Evolutionary conservation across 2,329 filamentous ascomycete species (phyloP).

Genomic region (Epichloe sp.): DNA sequence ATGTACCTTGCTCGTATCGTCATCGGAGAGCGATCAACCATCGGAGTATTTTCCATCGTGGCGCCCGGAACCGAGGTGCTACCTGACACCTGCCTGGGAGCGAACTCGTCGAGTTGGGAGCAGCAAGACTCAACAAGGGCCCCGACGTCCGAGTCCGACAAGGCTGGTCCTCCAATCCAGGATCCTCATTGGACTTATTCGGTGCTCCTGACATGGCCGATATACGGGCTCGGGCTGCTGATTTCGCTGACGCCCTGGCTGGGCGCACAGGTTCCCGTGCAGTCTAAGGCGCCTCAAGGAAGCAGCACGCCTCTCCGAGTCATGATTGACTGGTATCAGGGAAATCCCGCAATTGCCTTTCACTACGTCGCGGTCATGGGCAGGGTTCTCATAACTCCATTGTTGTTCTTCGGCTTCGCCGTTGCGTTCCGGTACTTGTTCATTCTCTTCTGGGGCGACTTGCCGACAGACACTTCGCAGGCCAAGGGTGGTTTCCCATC

Average conservation of each 20-base stretch:
- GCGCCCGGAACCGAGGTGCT: slow-evolving; percentile 36
- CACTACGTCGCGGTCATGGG: slow-evolving; percentile 35
- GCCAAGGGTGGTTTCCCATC: slow-evolving; percentile 23
- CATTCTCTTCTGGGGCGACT: slow-evolving; percentile 24
- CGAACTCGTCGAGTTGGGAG: slow-evolving; percentile 46
- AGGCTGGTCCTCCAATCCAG: slow-evolving; percentile 25
- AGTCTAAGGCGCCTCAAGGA: slow-evolving; percentile 21
- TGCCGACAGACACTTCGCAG: slow-evolving; percentile 19
- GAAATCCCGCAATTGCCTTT: slow-evolving; percentile 29
- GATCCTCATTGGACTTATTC: slow-evolving; percentile 31
- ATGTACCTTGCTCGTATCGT: slow-evolving; percentile 41
- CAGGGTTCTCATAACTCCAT: slow-evolving; percentile 25
- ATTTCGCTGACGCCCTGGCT: slow-evolving; percentile 33
- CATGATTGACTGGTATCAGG: slow-evolving; percentile 36
- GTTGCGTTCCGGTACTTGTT: slow-evolving; percentile 27
- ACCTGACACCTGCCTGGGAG: slow-evolving; percentile 36
- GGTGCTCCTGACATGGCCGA: slow-evolving; percentile 28
- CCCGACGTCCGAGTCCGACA: slow-evolving; percentile 28
- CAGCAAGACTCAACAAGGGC: slow-evolving; percentile 22
- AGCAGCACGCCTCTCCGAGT: slow-evolving; percentile 23
- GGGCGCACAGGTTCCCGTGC: slow-evolving; percentile 29
- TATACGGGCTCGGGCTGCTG: slow-evolving; percentile 25
- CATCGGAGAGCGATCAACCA: slow-evolving; percentile 32
- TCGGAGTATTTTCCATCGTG: slow-evolving; percentile 35
- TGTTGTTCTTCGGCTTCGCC: slow-evolving; percentile 30